Conservation (phyloP, 192 early-diverging fungal genomes). For the Coemansia guatemalensis region DNA sequence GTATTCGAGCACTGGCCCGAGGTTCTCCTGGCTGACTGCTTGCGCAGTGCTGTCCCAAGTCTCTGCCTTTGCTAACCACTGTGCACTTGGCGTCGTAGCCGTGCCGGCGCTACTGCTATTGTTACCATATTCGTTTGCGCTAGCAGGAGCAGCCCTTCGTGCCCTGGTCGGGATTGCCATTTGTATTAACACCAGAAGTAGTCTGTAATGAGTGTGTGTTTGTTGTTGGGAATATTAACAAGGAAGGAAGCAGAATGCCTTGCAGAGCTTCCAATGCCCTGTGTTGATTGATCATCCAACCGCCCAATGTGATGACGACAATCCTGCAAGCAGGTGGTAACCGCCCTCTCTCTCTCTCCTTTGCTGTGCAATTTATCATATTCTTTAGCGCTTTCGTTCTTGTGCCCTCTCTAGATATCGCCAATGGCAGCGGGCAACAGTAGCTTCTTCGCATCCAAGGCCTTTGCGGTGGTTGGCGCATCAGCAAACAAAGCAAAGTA, state of each 20-base stretch:
- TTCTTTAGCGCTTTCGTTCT: background rate
- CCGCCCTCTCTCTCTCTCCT: background rate
- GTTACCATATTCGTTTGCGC: background rate
- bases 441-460: conserved; percentile 57
- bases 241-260: background rate
- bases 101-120: background rate
- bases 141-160: background rate
- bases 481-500: conserved; percentile 70
- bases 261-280: background rate
- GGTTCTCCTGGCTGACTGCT: background rate
- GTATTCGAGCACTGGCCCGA: conserved; percentile 9
- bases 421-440: conserved; percentile 5
- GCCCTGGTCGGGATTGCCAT: background rate
- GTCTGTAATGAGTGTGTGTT: background rate
- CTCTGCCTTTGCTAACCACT: background rate
- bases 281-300: background rate
- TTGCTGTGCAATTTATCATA: background rate
- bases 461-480: conserved; percentile 79
- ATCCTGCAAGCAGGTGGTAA: too few species aligned
- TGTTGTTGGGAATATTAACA: background rate
- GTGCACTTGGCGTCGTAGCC: background rate
- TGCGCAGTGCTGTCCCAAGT: background rate
- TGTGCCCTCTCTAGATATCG: background rate
- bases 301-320: background rate
- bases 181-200: background rate